Conservation (phyloP, 1,284 basidiomycete species). For the Laetiporus sulphureus region DNA sequence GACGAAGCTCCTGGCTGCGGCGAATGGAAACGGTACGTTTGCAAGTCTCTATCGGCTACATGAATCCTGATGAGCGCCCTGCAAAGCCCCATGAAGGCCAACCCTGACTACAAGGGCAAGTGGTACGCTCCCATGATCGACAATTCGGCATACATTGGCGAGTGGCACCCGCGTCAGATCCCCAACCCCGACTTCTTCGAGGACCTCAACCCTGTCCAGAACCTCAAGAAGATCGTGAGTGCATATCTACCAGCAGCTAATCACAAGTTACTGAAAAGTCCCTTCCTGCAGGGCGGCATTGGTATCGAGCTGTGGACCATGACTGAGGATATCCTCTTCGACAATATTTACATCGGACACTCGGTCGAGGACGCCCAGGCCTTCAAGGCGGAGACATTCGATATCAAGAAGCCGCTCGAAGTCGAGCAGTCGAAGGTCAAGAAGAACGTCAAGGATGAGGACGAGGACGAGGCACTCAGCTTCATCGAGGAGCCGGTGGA, state of each 20-base stretch:
- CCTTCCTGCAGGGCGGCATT: conserved; percentile 63
- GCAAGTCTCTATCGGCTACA: no score
- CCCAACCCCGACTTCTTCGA: conserved; percentile 91
- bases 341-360: conserved; percentile 93
- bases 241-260: neutral
- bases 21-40: conserved; percentile 71
- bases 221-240: conserved; percentile 75
- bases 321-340: conserved; percentile 95
- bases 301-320: conserved; percentile 99
- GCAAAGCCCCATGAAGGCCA: conserved; percentile 75
- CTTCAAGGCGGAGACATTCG: conserved; percentile 56
- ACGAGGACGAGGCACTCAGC: conserved; percentile 51
- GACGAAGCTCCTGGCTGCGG: conserved; percentile 90
- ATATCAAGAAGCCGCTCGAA: conserved; percentile 75
- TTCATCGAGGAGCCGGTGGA: conserved; percentile 71
- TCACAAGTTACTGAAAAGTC: no score
- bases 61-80: neutral
- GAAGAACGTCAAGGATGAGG: conserved; percentile 32
- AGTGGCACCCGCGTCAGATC: conserved; percentile 91
- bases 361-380: conserved; percentile 76
- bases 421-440: conserved; percentile 40
- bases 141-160: conserved; percentile 97
- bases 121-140: conserved; percentile 92
- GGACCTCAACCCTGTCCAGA: conserved; percentile 81
- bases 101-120: conserved; percentile 93